These are phyloP conservation scores for Incumbomyces delicatus DNA, from an alignment of 2,329 filamentous ascomycete species.

Conservation along the genomic window DNA sequence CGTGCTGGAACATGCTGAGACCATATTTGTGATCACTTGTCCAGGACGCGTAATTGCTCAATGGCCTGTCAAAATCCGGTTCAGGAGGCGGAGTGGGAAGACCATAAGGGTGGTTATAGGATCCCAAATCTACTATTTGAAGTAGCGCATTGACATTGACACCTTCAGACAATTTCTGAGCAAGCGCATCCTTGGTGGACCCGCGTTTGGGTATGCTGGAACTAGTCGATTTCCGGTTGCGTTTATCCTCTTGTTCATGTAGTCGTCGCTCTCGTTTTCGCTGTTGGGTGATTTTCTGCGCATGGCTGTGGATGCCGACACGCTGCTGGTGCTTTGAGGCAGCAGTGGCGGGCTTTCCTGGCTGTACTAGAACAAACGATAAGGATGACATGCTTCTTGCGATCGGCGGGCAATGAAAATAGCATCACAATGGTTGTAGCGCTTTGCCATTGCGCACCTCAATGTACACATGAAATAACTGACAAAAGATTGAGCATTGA, in stretches of 20 bases:
- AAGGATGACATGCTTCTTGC: conserved; percentile 1
- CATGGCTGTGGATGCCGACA: conserved; percentile 3
- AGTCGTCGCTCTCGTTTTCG: neutral
- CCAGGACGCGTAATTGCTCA: conserved; percentile 2
- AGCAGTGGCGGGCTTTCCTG: neutral
- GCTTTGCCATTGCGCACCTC: neutral
- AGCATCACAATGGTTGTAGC: neutral
- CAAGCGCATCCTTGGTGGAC: neutral
- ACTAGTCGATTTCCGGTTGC: neutral
- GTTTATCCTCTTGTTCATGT: neutral
- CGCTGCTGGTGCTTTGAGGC: conserved; percentile 2
- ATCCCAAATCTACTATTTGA: neutral
- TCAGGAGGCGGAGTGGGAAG: conserved; percentile 2
- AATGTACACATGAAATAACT: no score
- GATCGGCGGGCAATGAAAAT: neutral
- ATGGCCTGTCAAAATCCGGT: neutral
- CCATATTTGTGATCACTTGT: conserved; percentile 5
- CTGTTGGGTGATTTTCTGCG: conserved; percentile 2
- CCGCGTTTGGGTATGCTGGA: neutral
- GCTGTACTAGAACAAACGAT: conserved; percentile 4
- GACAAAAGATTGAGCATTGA: no score
- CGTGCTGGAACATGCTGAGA: conserved; percentile 2
- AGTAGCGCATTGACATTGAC: neutral
- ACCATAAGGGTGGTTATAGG: neutral
- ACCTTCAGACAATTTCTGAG: neutral